Base-by-base conservation (phyloP, 2,329 filamentous ascomycete species). In the Leptodontidium sp. region DNA sequence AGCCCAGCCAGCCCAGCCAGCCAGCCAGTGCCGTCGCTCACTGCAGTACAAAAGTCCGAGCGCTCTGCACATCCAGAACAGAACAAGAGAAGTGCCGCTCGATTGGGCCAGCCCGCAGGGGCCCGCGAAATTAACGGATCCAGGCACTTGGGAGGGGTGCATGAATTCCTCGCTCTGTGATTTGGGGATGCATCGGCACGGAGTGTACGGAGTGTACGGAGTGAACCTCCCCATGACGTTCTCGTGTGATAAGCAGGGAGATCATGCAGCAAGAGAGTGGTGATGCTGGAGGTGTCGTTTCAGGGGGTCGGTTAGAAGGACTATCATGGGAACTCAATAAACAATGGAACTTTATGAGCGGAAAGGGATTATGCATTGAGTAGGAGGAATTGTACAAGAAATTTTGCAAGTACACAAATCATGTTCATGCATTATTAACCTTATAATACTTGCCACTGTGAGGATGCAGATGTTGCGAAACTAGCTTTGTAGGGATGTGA, bases 191-290 rank as follows among this genome's bases (percentile, higher is more conserved):
- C 38, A 65, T 26, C 21, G 43, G 50, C 38, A n/a, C 32, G 59
- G 52, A 43, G 29, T 49, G 35, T 21, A 32, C 29, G 59, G 50
- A 53, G 26, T n/a, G 50, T 4, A 24, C 55, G 55, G 32, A 58
- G 21, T 1, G 55, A 21, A 40, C 17, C 35, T 24, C 35, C 40
- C 21, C 26, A 47, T 45, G 53, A 47, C 53, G 40, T 66, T 59
- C 40, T 35, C 8, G 61, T 62, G 55, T 65, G 55, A 64, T 62
- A 40, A 49, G 14, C 61, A 35, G 59, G 45, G 45, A 64, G 29
- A 47, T 66, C 50, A 69, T 71, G 67, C 65, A 69, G 69, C 32
- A 32, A 62, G 35, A 12, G 53, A 55, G 38, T 32, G 47, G 21
- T 24, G 38, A 29, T 64, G 32, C 26, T 32, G 29, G 24, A 24